These are phyloP conservation scores for Coemansia guatemalensis DNA, from an alignment of 192 early-diverging fungal genomes.

Conservation along the genomic window DNA sequence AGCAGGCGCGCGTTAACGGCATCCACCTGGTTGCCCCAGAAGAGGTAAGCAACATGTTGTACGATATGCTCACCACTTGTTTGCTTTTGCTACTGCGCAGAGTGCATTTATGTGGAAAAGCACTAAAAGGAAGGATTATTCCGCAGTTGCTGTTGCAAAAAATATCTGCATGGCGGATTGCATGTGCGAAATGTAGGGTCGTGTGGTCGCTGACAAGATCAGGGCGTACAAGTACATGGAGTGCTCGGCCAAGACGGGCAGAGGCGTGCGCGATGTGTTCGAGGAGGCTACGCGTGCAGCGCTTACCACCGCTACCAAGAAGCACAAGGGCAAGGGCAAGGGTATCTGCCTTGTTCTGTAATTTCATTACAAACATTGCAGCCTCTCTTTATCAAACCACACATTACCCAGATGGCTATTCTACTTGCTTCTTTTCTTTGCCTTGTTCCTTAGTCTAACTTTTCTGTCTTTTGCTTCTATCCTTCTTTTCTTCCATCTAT, in stretches of 20 bases:
- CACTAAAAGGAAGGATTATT: not conserved
- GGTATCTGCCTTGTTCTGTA: slow-evolving; percentile 47
- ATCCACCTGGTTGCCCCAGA: not conserved
- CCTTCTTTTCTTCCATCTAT: slow-evolving; percentile 12
- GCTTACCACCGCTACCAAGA: slow-evolving; percentile 55
- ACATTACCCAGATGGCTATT: slow-evolving; percentile 4
- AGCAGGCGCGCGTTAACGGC: slow-evolving; percentile 51
- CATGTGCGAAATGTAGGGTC: slow-evolving; percentile 56
- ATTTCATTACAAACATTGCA: slow-evolving; percentile 6
- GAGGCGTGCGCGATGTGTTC: slow-evolving; percentile 54
- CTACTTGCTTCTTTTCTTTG: slow-evolving; percentile 2
- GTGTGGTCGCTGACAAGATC: slow-evolving; percentile 78
- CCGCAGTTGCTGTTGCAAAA: not conserved
- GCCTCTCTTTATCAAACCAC: slow-evolving; percentile 4
- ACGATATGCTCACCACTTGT: not conserved
- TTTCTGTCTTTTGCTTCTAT: slow-evolving; percentile 14
- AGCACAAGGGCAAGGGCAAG: slow-evolving; percentile 38
- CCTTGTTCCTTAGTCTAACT: slow-evolving; percentile 4
- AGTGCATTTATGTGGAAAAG: not conserved
- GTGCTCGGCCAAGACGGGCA: slow-evolving; percentile 65
- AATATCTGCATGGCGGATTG: not conserved
- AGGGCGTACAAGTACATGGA: slow-evolving; percentile 84
- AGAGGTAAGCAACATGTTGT: slow-evolving; percentile 7
- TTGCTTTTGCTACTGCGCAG: not conserved
- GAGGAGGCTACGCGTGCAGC: slow-evolving; percentile 81